Percentiles rank a stretch among this genome's conserved stretches.
These are phyloP conservation scores for Phalaenopsis aphrodite DNA, from an alignment of 106 monocot species.

Conservation along the genomic window DNA sequence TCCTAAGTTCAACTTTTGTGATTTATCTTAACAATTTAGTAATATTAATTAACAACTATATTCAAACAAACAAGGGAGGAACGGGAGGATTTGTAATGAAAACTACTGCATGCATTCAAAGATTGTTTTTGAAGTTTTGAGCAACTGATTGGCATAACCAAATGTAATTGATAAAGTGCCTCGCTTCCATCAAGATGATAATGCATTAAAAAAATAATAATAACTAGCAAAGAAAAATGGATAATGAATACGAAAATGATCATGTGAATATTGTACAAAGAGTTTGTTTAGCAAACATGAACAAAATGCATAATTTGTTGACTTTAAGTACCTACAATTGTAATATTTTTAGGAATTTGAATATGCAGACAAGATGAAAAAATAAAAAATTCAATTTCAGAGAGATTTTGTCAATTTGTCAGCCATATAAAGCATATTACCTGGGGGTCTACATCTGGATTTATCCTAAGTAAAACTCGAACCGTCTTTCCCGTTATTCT, in stretches of 20 bases:
- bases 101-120: no score
- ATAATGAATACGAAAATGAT: background rate
- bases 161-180: background rate
- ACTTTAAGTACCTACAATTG: background rate
- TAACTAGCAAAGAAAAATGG: background rate
- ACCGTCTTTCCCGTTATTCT: constrained; percentile 74
- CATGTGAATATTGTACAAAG: background rate
- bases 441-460: constrained; percentile 99
- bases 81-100: no score
- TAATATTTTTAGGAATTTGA: background rate
- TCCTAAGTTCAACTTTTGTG: background rate
- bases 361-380: background rate
- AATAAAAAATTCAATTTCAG: background rate
- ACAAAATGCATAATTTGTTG: background rate
- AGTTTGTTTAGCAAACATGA: background rate
- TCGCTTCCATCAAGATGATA: background rate
- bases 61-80: background rate
- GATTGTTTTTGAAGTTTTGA: no score
- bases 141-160: background rate
- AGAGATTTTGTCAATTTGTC: background rate
- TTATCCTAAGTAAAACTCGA: constrained; percentile 85
- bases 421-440: constrained; percentile 15
- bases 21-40: background rate
- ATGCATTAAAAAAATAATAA: background rate
- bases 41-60: background rate